These are phyloP conservation scores for Primulina tabacum DNA, from an alignment of 257 asterid species.

Conservation along the genomic window DNA sequence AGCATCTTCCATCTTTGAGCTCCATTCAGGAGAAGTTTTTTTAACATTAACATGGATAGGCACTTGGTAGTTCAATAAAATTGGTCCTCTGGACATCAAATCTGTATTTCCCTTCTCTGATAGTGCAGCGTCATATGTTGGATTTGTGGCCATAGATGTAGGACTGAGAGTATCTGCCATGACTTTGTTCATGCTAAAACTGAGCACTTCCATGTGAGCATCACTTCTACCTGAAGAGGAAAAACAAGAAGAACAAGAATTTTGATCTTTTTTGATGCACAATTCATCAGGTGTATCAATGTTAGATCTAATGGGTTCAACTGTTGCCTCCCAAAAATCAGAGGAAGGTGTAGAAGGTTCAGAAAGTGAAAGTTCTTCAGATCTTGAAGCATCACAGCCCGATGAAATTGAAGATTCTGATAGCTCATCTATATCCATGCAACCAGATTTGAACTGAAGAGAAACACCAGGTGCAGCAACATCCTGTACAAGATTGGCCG, in stretches of 20 bases:
- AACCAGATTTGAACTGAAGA: constrained; percentile 22
- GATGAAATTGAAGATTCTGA: constrained; percentile 38
- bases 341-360: constrained; percentile 58
- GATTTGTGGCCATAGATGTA: constrained; percentile 28
- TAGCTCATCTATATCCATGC: constrained; percentile 23
- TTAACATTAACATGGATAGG: constrained; percentile 21
- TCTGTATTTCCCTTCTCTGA: constrained; percentile 28
- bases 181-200: constrained; percentile 28
- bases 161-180: constrained; percentile 15
- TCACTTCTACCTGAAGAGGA: constrained; percentile 28
- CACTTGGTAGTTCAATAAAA: constrained; percentile 26
- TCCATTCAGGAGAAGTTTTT: constrained; percentile 17
- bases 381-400: constrained; percentile 30
- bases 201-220: constrained; percentile 21
- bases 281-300: constrained; percentile 31
- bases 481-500: constrained; percentile 19
- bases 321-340: constrained; percentile 66
- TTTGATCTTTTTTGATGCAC: constrained; percentile 28
- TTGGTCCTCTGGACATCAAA: constrained; percentile 31
- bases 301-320: constrained; percentile 40
- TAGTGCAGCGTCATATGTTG: constrained; percentile 21
- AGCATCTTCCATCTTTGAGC: constrained; percentile 24
- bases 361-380: constrained; percentile 41
- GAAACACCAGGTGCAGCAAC: constrained; percentile 23
- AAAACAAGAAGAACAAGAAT: constrained; percentile 25